Percentiles rank a stretch among this genome's conserved stretches.
Conservation (phyloP, 108 stramenopile genomes). For the Asterionellopsis glacialis region DNA sequence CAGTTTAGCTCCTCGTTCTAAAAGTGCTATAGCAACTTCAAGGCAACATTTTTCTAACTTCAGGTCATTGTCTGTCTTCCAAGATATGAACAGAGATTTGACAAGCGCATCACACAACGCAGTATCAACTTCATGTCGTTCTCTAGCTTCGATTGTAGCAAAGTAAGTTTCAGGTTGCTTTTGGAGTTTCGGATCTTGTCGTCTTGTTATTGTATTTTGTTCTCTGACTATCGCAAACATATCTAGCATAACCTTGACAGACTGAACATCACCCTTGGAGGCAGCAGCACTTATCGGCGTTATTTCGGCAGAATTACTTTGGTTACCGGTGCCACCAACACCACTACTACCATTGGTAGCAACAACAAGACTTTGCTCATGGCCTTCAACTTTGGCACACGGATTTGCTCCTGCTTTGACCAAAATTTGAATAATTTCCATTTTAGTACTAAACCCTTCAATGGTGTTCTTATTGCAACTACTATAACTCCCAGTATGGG, state of each 20-base stretch:
- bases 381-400: neutral
- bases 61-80: neutral
- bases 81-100: constrained; percentile 13
- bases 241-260: constrained; percentile 21
- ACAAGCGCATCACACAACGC: constrained; percentile 29
- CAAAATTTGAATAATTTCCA: constrained; percentile 18
- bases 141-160: constrained; percentile 31
- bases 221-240: constrained; percentile 8
- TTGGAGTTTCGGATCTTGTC: constrained; percentile 53
- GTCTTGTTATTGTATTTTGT: constrained; percentile 14
- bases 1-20: constrained; percentile 17
- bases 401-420: constrained; percentile 45
- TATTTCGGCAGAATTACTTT: neutral
- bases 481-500: neutral
- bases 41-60: neutral
- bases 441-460: neutral
- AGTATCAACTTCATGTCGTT: constrained; percentile 18
- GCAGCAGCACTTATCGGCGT: constrained; percentile 1
- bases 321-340: no score
- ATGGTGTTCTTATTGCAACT: neutral
- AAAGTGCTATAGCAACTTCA: constrained; percentile 15
- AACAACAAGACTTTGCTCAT: neutral
- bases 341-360: neutral
- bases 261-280: constrained; percentile 8
- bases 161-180: constrained; percentile 66